These are phyloP conservation scores for Bassia scoparia DNA, from an alignment of 148 eudicot species.

Conservation along the genomic window DNA sequence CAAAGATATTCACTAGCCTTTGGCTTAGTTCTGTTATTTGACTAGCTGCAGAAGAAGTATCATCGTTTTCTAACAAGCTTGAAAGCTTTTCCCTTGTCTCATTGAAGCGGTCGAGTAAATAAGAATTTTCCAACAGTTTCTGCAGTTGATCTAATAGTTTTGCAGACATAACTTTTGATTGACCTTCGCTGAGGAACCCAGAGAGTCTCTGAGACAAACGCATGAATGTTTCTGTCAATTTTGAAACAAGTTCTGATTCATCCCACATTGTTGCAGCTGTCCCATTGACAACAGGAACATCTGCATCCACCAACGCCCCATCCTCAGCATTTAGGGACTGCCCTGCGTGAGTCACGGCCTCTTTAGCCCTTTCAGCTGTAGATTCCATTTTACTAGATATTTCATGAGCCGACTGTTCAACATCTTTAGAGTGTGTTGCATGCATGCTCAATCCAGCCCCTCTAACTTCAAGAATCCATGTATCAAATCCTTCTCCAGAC, in stretches of 20 bases:
- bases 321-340: constrained; percentile 32
- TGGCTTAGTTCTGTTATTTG: constrained; percentile 82
- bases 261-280: constrained; percentile 54
- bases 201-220: constrained; percentile 71
- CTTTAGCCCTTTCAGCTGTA: constrained; percentile 55
- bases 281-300: constrained; percentile 34
- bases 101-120: constrained; percentile 54
- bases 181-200: constrained; percentile 80
- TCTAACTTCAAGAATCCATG: constrained; percentile 95
- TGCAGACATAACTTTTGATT: constrained; percentile 57
- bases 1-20: constrained; percentile 73
- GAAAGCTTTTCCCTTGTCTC: constrained; percentile 59
- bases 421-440: constrained; percentile 43
- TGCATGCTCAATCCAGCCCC: constrained; percentile 90
- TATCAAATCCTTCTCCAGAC: constrained; percentile 98
- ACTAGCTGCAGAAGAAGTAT: constrained; percentile 52
- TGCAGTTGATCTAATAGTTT: constrained; percentile 83
- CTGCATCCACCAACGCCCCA: constrained; percentile 33
- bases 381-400: constrained; percentile 61
- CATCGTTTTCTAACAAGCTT: constrained; percentile 64
- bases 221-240: constrained; percentile 74
- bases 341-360: constrained; percentile 26
- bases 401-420: constrained; percentile 65
- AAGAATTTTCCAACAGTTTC: constrained; percentile 63
- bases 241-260: constrained; percentile 65